Conservation (phyloP, 768 basidiomycete genomes). For the Mrakia hoshinonis region DNA sequence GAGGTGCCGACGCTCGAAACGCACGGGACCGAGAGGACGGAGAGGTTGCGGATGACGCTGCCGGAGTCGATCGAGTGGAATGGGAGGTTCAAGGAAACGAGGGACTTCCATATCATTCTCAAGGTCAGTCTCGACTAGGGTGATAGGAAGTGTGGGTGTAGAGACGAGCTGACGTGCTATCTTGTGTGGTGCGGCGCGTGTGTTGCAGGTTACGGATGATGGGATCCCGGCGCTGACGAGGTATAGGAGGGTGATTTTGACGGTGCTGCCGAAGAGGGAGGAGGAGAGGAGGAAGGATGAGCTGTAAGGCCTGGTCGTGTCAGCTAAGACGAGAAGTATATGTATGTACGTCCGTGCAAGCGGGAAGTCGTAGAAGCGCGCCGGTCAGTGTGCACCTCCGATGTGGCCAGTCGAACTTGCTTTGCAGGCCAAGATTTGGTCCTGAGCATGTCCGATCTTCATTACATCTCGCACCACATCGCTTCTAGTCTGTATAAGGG, state of each 20-base stretch:
- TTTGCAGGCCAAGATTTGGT: too few species aligned
- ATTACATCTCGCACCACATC: too few species aligned
- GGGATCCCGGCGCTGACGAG: background rate
- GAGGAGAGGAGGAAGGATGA: background rate
- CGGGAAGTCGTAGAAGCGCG: too few species aligned
- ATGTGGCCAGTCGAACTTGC: too few species aligned
- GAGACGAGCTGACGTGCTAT: background rate
- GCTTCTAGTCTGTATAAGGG: too few species aligned
- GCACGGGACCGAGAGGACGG: background rate
- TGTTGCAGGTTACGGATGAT: background rate
- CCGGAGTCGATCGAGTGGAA: background rate
- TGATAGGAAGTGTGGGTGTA: background rate
- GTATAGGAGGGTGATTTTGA: background rate
- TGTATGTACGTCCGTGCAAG: too few species aligned
- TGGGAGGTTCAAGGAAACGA: background rate
- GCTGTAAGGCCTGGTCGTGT: background rate
- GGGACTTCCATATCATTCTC: slow-evolving; percentile 3
- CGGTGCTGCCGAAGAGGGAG: background rate
- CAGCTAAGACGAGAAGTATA: too few species aligned
- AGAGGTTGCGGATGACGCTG: background rate
- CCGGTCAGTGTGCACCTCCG: too few species aligned
- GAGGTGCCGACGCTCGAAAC: background rate
- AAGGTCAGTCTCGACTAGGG: background rate
- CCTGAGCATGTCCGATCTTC: too few species aligned
- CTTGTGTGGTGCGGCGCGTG: background rate